phyloP scores from a whole-genome alignment of 1,284 basidiomycete species.

The Anthracocystis panici-leucophaei region DNA sequence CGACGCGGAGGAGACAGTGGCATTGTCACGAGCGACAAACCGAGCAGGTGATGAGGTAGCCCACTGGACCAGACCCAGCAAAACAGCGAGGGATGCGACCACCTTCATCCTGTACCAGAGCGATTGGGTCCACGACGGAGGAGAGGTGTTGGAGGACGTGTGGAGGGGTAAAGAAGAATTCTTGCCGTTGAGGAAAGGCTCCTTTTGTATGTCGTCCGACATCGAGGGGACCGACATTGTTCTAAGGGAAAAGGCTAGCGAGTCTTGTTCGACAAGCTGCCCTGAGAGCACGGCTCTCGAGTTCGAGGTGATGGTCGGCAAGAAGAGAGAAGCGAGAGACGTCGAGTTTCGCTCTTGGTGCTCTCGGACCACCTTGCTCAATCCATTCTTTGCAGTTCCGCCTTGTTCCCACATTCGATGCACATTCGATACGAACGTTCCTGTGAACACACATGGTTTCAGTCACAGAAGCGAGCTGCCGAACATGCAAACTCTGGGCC shows the following conservation, averaged over 20 bases:
- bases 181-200: slow-evolving; percentile 5
- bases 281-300: not conserved
- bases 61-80: slow-evolving; percentile 24
- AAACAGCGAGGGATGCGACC: slow-evolving; percentile 20
- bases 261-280: slow-evolving; percentile 7
- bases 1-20: not conserved
- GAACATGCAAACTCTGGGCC: slow-evolving; percentile 1
- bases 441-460: not conserved
- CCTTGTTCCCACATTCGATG: not conserved
- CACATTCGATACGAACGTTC: not conserved
- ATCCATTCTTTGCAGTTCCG: not conserved
- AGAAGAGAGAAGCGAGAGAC: slow-evolving; percentile 13
- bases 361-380: not conserved
- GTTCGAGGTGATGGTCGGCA: slow-evolving; percentile 2
- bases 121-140: not conserved
- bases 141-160: slow-evolving; percentile 1
- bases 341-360: not conserved
- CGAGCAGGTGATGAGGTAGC: slow-evolving; percentile 27
- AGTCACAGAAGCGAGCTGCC: slow-evolving; percentile 5
- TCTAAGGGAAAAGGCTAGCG: slow-evolving; percentile 2
- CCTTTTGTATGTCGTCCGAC: slow-evolving; percentile 51
- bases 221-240: slow-evolving; percentile 14
- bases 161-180: not conserved
- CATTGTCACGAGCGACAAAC: slow-evolving; percentile 14
- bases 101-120: slow-evolving; percentile 45